Base-by-base conservation (phyloP, 805 yeast species). In the Lipomyces chichibuensis region DNA sequence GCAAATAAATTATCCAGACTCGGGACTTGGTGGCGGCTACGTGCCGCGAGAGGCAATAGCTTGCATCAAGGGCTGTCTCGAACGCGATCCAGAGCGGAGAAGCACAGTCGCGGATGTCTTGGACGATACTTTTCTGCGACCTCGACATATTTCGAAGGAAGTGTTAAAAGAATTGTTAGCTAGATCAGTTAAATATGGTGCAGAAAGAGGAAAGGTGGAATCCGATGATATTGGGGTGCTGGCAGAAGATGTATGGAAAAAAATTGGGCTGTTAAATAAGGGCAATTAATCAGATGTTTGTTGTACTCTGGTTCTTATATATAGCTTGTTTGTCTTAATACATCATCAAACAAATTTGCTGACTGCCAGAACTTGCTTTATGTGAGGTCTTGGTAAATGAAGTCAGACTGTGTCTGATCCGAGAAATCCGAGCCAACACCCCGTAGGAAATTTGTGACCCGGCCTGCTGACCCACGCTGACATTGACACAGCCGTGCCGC, bases 101-200 rank as follows among this genome's bases (percentile, higher is more conserved):
- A 81, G 86, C 80, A 86, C 90, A 0, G 84, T 87, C 5, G 83
- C 84, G 9, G 84, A 89, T 72, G 81, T 92, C 29, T 76, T 92
- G 53, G 73, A 80, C 25, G 84, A 89, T 49, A 84, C 87, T 39
- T 94, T 92, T 73, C 80, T 93, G 69, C 84, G 83, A 58, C 97
- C 98, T 1, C 85, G 89, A 67, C 82, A 87, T 35, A 90, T 92
- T 1, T 87, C 90, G 51, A 85, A 85, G 72, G 81, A 82, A 27
- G 87, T 91, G 70, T 81, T 92, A 35, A 81, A 85, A 64, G 93
- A 89, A 71, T 79, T 92, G 72, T 88, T 91, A 35, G 87, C 85
- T 65, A 88, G 87, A 78, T 92, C 97, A 2, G 89, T 92, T 29
- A 83, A 84, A 66, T 91, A 85, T 77, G 97, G 97, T 20, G 83